Evolutionary conservation across 2,329 filamentous ascomycete genomes (phyloP).

Genomic region (Hypoxylon sp.): DNA sequence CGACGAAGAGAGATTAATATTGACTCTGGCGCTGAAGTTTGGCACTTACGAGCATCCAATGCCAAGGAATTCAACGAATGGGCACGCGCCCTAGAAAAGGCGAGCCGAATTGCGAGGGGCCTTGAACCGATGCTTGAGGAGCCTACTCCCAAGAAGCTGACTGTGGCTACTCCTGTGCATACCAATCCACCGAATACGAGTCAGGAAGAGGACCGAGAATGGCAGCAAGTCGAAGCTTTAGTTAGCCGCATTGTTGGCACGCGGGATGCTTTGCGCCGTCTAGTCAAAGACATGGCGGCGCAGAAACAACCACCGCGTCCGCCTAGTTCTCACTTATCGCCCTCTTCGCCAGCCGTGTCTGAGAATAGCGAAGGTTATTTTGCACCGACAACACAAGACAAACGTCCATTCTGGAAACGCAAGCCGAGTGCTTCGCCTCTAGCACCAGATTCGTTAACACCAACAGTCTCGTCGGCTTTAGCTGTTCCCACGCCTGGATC

Average conservation of each 20-base stretch:
- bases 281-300: constrained; percentile 87
- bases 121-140: constrained; percentile 59
- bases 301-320: constrained; percentile 64
- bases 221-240: constrained; percentile 87
- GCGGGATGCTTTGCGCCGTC: constrained; percentile 85
- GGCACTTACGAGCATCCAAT: constrained; percentile 90
- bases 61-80: constrained; percentile 89
- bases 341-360: constrained; percentile 58
- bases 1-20: constrained; percentile 92
- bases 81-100: constrained; percentile 87
- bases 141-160: constrained; percentile 46
- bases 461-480: constrained; percentile 58
- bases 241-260: constrained; percentile 90
- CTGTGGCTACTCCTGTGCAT: constrained; percentile 50
- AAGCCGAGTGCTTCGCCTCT: constrained; percentile 75
- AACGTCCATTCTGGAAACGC: constrained; percentile 90
- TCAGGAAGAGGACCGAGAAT: constrained; percentile 81
- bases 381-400: constrained; percentile 64
- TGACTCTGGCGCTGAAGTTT: constrained; percentile 96
- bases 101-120: constrained; percentile 76
- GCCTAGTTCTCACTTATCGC: constrained; percentile 59
- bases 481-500: constrained; percentile 60
- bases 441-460: constrained; percentile 59
- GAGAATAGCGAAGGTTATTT: constrained; percentile 72
- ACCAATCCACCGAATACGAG: constrained; percentile 54